Evolutionary conservation across 2,329 filamentous ascomycete genomes (phyloP), one percentile per base, ranked within the genome.

Genomic region (Colletotrichum lupini): DNA sequence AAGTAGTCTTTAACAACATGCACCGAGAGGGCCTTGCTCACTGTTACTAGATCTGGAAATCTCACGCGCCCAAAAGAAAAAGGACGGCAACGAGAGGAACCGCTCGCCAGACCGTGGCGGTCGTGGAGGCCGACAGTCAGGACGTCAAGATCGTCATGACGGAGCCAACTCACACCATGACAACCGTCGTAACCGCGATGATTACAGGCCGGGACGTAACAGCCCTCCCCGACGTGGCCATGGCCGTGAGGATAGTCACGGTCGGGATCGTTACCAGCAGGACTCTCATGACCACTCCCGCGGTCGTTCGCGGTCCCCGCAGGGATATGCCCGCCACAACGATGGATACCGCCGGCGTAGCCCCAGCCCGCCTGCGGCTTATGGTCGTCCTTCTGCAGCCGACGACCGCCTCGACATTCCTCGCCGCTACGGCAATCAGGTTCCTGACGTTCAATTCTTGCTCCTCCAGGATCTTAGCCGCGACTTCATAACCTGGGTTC

Each of bases 391-490:
- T 62, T 82, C 59, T 82, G 86, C 69, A 88, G 92, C 67, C 84
- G 72, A 86, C 42, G 90, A 93, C 75, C 85, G 90, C 46, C 85
- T 95, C 14, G 92, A 93, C 35, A 89, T 97, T 8, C 94, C 95
- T 56, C 90, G 92, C 68, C 89, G 95, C 70, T 90, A 91, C 71
- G 91, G 94, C 5, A 86, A 89, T 70, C 91, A 97, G 75, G 92
- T 98, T 26, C 95, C 96, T 2, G 95, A 98, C 77, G 93, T 98
- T 19, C 95, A 98, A 80, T 91, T 98, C 35, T 90, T 98, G 32
- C 89, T 97, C 5, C 87, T 96, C 57, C 92, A 96, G 75, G 92
- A 95, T 76, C 88, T 97, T 14, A 91, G 92, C 72, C 88, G 93
- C 73, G 92, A 94, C 69, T 98, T 97, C 78, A 91, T 98, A 63